A percentile compares a stretch with the other conserved stretches of the same genome.
These are phyloP conservation scores for Microstroma glucosiphilum DNA, from an alignment of 1,284 basidiomycete species.

Conservation along the genomic window DNA sequence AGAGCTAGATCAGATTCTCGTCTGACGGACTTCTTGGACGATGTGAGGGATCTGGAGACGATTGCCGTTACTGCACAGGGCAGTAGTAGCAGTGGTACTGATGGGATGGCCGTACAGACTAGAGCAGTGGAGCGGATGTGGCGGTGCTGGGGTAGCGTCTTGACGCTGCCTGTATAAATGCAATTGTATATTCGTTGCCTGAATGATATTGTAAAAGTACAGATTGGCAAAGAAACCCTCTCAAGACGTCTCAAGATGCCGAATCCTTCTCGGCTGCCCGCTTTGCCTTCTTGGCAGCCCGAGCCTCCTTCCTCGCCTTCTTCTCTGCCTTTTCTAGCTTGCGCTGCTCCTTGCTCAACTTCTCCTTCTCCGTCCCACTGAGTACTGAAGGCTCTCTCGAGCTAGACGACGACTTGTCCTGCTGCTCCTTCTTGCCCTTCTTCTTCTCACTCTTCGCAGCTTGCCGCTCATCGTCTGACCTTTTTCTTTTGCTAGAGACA, in stretches of 20 bases:
- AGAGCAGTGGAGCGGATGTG: constrained; percentile 78
- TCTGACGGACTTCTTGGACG: constrained; percentile 73
- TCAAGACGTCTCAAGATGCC: background rate
- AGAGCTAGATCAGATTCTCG: constrained; percentile 51
- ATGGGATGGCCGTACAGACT: constrained; percentile 4
- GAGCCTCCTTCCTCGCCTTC: constrained; percentile 10
- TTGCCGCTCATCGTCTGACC: no score
- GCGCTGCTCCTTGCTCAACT: constrained; percentile 1
- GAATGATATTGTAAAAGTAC: background rate
- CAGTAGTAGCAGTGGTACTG: constrained; percentile 61
- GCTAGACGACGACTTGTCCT: background rate
- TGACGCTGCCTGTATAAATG: constrained; percentile 3
- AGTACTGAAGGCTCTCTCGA: constrained; percentile 1
- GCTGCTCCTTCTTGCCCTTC: background rate
- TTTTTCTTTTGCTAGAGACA: no score
- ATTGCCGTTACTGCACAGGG: constrained; percentile 52
- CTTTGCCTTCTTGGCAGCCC: background rate
- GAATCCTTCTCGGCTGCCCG: constrained; percentile 2
- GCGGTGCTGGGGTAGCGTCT: constrained; percentile 63
- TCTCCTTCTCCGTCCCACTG: constrained; percentile 8
- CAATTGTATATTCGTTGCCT: background rate
- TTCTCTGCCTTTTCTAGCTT: background rate
- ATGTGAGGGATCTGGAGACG: constrained; percentile 71
- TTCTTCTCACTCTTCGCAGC: background rate
- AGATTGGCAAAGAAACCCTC: no score